Base-by-base conservation (phyloP, 2,329 filamentous ascomycete species). In the Tolypocladium nubicola region DNA sequence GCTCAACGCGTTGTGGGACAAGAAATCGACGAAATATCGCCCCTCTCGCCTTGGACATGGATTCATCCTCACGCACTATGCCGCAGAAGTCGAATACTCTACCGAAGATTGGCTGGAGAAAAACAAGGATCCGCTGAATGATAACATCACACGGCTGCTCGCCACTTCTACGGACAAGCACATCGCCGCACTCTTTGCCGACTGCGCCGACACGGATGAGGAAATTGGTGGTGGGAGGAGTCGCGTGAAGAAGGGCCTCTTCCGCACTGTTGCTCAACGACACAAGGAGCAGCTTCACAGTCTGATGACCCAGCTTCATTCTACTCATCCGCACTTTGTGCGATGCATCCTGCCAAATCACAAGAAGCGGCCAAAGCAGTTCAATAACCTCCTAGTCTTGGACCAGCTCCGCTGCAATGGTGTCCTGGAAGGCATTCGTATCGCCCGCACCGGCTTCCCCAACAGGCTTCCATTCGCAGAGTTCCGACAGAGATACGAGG, bases 261-360 rank as follows among this genome's bases (percentile, higher is more conserved):
- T 99, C 81, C 86, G 94, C 38, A 99, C 94, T 0, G 95, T 96
- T 6, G 94, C 94, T 7, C 94, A 99, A 70, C 83, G 91, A 65
- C 94, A 99, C 77, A 99, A 99, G 73, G 94, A 99, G 71, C 93
- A 97, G 65, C 81, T 99, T n/a, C 89, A 91, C n/a, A 95, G 86
- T 60, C 76, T 99, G 58, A 99, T 99, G 94, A 80, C 81, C 16
- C 91, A 97, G 67, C 82, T 99, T 19, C 89, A 99, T 71, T 95
- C 89, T 0, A 99, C 94, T 0, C 94, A 99, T 70, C 95, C 95
- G 58, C 94, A 99, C 72, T 99, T 99, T 69, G 94, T 99, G 37
- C 89, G 94, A 52, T 99, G 94, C 69, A 99, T 99, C 61, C 80
- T 99, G 59, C 95, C 94, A 4, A 99, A 99, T 68, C 94, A 99